These are phyloP conservation scores for Mycena filopes DNA, from an alignment of 768 basidiomycete genomes.

Conservation along the genomic window DNA sequence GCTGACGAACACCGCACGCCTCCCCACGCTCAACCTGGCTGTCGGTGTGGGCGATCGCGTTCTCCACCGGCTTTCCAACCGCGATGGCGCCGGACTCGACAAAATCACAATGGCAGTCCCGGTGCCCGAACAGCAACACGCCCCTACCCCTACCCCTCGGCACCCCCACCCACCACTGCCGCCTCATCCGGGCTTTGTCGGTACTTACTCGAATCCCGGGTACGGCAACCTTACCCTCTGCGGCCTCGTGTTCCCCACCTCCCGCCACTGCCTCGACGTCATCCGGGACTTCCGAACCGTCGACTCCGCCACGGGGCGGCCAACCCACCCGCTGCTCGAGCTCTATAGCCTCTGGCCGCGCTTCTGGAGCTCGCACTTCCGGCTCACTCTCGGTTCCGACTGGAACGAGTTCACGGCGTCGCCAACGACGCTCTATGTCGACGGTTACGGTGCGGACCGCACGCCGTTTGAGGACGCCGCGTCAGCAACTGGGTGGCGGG, in stretches of 20 bases:
- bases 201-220: conserved; percentile 49
- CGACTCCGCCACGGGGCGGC: conserved; percentile 27
- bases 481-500: neutral
- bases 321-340: conserved; percentile 6
- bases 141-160: neutral
- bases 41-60: conserved; percentile 30
- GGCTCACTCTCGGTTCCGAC: conserved; percentile 35
- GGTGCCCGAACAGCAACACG: too few species aligned
- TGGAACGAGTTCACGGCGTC: conserved; percentile 34
- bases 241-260: conserved; percentile 37
- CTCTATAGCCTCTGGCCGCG: conserved; percentile 47
- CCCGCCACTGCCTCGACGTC: conserved; percentile 36
- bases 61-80: conserved; percentile 30
- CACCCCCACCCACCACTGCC: neutral
- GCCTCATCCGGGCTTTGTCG: conserved; percentile 41
- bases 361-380: conserved; percentile 51
- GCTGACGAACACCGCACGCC: conserved; percentile 43
- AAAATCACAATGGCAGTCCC: too few species aligned
- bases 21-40: conserved; percentile 26
- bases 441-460: conserved; percentile 49
- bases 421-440: conserved; percentile 44
- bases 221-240: conserved; percentile 53
- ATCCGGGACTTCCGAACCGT: conserved; percentile 41
- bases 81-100: too few species aligned
- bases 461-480: conserved; percentile 43